Evolutionary conservation across 2,329 filamentous ascomycete species (phyloP).

Genomic region (Cytospora piceae): DNA sequence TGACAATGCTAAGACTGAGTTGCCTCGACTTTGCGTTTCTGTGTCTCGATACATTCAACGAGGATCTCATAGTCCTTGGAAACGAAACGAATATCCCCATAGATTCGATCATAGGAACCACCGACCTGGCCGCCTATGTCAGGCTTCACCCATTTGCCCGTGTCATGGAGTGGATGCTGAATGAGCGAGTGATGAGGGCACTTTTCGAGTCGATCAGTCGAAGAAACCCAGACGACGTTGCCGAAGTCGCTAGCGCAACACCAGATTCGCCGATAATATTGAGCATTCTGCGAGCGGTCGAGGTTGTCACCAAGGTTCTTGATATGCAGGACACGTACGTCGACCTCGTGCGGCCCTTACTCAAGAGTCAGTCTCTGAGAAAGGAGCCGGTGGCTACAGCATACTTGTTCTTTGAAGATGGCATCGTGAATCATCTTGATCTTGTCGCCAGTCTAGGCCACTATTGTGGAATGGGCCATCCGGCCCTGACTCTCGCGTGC

Average conservation of each 20-base stretch:
- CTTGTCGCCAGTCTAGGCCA: conserved; percentile 82
- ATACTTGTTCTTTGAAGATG: conserved; percentile 90
- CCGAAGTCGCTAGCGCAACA: conserved; percentile 71
- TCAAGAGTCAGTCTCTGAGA: conserved; percentile 68
- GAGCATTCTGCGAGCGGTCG: conserved; percentile 76
- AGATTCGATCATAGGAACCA: conserved; percentile 73
- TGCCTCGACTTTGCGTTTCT: conserved; percentile 83
- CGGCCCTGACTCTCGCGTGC: conserved; percentile 78
- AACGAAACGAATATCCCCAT: conserved; percentile 77
- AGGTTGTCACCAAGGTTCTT: conserved; percentile 81
- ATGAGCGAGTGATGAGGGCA: conserved; percentile 80
- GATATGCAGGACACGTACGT: conserved; percentile 90
- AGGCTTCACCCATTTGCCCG: conserved; percentile 89
- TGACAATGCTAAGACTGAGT: conserved; percentile 73
- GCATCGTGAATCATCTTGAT: conserved; percentile 77
- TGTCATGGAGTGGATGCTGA: conserved; percentile 98
- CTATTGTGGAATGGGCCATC: conserved; percentile 84
- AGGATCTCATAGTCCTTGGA: conserved; percentile 84
- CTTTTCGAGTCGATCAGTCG: conserved; percentile 76
- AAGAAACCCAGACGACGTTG: conserved; percentile 61
- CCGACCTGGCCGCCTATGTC: conserved; percentile 78
- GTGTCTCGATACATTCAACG: conserved; percentile 87
- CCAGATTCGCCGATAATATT: conserved; percentile 82
- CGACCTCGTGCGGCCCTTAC: conserved; percentile 79
- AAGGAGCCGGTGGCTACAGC: conserved; percentile 70